Percentiles rank a stretch among this genome's conserved stretches.
Conservation (phyloP, 257 asterid species). For the Penstemon newberryi region DNA sequence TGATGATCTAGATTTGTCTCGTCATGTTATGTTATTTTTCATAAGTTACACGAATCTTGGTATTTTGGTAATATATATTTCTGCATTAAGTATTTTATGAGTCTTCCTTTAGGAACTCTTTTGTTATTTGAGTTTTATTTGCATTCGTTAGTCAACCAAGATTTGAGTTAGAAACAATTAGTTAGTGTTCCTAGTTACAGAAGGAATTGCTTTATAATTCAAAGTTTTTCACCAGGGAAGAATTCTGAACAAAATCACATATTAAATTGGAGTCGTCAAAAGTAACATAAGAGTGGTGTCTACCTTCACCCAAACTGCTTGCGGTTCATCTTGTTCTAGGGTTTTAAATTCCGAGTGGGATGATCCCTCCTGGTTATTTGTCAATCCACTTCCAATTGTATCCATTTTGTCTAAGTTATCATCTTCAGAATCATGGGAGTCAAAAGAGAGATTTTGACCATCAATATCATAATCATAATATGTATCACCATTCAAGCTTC, state of each 20-base stretch:
- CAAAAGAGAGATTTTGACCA: conserved; percentile 48
- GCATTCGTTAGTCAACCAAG: no score
- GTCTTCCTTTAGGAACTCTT: no score
- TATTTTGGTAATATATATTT: no score
- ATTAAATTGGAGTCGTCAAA: conserved; percentile 8
- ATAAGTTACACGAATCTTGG: no score
- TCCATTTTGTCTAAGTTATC: conserved; percentile 50
- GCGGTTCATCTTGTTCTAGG: conserved; percentile 68
- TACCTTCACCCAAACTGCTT: conserved; percentile 99
- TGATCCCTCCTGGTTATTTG: conserved; percentile 45
- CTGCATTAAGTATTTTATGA: no score
- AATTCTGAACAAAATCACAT: conserved; percentile 15
- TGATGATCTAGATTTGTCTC: no score
- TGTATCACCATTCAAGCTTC: conserved; percentile 43
- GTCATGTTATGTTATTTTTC: no score
- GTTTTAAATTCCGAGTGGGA: conserved; percentile 43
- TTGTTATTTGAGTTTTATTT: no score
- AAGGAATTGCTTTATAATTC: no score
- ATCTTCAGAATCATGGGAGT: conserved; percentile 65
- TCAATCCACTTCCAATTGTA: conserved; percentile 44
- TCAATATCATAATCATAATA: conserved; percentile 54
- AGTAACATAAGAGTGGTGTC: conserved; percentile 18
- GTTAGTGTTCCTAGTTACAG: no score
- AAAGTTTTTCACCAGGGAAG: neutral
- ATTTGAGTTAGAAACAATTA: no score